Evolutionary conservation across 2,329 filamentous ascomycete species (phyloP).

Genomic region (Exophiala lecanii-corni): DNA sequence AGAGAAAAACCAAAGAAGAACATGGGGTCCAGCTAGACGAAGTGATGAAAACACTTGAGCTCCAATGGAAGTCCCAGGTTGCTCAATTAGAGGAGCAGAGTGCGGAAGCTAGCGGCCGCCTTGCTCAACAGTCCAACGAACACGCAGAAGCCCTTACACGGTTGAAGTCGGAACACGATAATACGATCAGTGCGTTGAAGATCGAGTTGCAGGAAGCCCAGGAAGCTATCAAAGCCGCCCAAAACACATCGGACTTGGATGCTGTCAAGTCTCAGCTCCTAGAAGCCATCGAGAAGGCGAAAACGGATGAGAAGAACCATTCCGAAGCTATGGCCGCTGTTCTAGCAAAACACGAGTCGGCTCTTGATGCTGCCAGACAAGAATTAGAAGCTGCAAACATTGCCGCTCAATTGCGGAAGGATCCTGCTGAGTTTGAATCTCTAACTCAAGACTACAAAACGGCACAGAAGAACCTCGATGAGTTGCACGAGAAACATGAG

Average conservation of each 20-base stretch:
- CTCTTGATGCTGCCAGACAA: slow-evolving; percentile 15
- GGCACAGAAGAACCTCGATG: slow-evolving; percentile 12
- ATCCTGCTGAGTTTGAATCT: slow-evolving; percentile 16
- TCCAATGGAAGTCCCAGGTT: slow-evolving; percentile 21
- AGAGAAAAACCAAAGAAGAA: slow-evolving; percentile 15
- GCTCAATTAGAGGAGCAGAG: slow-evolving; percentile 16
- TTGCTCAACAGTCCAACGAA: slow-evolving; percentile 12
- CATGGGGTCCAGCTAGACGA: slow-evolving; percentile 22
- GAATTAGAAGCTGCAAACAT: slow-evolving; percentile 13
- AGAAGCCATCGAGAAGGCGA: slow-evolving; percentile 11
- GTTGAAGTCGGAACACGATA: slow-evolving; percentile 13
- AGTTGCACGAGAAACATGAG: slow-evolving; percentile 13
- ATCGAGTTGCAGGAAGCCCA: slow-evolving; percentile 12
- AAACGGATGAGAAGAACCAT: slow-evolving; percentile 12
- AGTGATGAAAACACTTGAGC: slow-evolving; percentile 25
- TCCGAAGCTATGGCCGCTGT: slow-evolving; percentile 11
- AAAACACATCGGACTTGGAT: slow-evolving; percentile 13
- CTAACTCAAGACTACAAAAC: slow-evolving; percentile 11
- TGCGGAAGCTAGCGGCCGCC: slow-evolving; percentile 15
- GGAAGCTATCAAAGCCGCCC: slow-evolving; percentile 4
- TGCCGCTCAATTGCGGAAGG: slow-evolving; percentile 14
- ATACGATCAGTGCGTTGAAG: slow-evolving; percentile 10
- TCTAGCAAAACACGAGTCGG: slow-evolving; percentile 15
- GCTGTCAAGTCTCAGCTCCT: slow-evolving; percentile 15
- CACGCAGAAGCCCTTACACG: slow-evolving; percentile 9